Base-by-base conservation (phyloP, 176 grass and related monocot genomes). In the Dactylis glomerata region DNA sequence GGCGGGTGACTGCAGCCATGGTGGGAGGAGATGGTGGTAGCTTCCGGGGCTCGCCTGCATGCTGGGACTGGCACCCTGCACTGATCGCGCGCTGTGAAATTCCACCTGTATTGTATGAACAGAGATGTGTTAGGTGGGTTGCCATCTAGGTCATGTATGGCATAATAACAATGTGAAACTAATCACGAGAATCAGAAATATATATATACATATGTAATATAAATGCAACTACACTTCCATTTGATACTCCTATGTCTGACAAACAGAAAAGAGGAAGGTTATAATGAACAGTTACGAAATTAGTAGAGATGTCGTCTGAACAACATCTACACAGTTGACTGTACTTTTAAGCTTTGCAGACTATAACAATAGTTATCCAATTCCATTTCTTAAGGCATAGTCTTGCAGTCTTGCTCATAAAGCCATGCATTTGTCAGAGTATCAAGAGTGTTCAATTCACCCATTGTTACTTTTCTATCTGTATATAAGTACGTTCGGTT, bases 61-160 rank as follows among this genome's bases (percentile, higher is more conserved):
- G 69, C 68, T 68, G 58, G 23, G 34, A 10, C 57, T 11, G 22
- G 15, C 32, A 30, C 65, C 56, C 19, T 44, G 75, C 26, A 14
- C 10, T 23, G 20, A 27, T 49, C 14, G 68, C 26, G 68, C n/a
- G 15, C 28, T 12, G 27, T 6, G 47, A 47, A 23, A 63, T n/a
- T 32, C 68, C 27, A 46, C n/a, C 87, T 85, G 59, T 15, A 54
- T 83, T 85, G 59, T 22, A 63, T 15, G n/a, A 33, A 33, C 9
- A 68, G 49, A 45, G n/a, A 41, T 45, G 13, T 73, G 45, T 50
- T 47, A 23, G 36, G 31, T 44, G 36, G 27, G 40, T 66, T 64
- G 26, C 14, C 28, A 22, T 44, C 16, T 46, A 22, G 4, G 4
- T 37, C 55, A 45, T 44, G 58, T 30, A 20, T 27, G 47, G 17